These are phyloP conservation scores for Plasmodium vivax DNA, from an alignment of 169 alveolate genomes.

Conservation along the genomic window DNA sequence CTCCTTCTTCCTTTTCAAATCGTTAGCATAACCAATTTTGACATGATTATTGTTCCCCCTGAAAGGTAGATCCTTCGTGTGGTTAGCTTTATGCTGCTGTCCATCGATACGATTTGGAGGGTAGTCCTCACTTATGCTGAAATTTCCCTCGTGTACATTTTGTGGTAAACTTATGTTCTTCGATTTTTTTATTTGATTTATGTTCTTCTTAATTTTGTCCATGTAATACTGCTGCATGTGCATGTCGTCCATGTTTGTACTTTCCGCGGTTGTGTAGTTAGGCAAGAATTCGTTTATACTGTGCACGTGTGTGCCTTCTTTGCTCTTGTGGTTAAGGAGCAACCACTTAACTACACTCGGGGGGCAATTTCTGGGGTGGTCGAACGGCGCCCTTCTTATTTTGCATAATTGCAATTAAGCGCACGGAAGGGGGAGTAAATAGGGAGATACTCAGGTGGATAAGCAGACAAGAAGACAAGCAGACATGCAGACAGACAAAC, in stretches of 20 bases:
- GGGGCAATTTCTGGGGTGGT: neutral
- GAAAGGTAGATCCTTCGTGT: neutral
- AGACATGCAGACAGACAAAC: neutral
- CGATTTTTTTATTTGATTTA: slow-evolving; percentile 49
- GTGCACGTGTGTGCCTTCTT: neutral
- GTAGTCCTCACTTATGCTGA: slow-evolving; percentile 12
- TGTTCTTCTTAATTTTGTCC: slow-evolving; percentile 49
- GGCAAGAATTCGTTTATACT: neutral
- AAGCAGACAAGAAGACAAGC: neutral
- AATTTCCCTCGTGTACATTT: neutral
- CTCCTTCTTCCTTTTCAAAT: neutral
- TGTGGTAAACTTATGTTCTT: slow-evolving; percentile 8
- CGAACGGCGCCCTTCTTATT: neutral
- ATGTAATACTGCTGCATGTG: slow-evolving; percentile 44
- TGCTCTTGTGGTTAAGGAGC: neutral
- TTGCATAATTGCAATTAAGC: slow-evolving; percentile 9
- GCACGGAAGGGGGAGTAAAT: neutral
- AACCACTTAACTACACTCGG: neutral
- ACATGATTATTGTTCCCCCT: neutral
- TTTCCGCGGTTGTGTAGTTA: neutral
- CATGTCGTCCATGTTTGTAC: neutral
- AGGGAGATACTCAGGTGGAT: neutral
- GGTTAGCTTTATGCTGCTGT: neutral
- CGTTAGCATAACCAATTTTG: neutral
- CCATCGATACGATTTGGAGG: neutral